Percentiles rank a stretch among this genome's conserved stretches.
These are phyloP conservation scores for Asterochloris erici DNA, from an alignment of 139 green algal genomes.

Conservation along the genomic window DNA sequence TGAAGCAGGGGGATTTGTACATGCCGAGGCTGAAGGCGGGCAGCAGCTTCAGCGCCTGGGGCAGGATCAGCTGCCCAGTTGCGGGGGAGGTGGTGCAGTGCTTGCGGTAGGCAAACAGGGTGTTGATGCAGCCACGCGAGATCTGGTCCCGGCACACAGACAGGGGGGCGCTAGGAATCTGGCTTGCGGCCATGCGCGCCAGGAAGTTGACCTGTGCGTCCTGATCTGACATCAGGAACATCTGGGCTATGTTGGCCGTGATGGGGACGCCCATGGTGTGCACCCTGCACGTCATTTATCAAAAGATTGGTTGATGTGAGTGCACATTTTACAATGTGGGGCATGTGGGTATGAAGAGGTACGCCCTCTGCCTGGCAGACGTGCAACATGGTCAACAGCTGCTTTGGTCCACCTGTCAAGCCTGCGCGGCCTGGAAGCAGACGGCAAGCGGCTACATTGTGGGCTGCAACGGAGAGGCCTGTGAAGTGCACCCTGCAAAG, in stretches of 20 bases:
- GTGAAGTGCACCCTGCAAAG: no score
- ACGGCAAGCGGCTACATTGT: no score
- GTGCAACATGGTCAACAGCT: no score
- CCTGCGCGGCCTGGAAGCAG: no score
- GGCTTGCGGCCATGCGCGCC: conserved; percentile 19
- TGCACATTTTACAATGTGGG: no score
- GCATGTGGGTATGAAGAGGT: no score
- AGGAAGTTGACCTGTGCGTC: conserved; percentile 66
- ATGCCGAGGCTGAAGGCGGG: conserved; percentile 78
- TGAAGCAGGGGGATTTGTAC: conserved; percentile 70
- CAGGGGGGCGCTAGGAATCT: conserved; percentile 37
- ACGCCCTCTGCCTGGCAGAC: no score
- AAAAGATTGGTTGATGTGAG: no score
- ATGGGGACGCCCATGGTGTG: conserved; percentile 78
- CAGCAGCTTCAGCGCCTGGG: conserved; percentile 89
- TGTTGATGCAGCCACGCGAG: background rate
- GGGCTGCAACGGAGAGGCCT: no score
- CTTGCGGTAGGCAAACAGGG: conserved; percentile 54
- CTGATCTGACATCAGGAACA: conserved; percentile 84
- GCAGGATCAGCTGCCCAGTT: conserved; percentile 84
- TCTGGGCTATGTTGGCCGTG: conserved; percentile 50
- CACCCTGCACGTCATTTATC: conserved; percentile 33
- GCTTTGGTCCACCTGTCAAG: no score
- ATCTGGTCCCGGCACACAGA: conserved; percentile 48
- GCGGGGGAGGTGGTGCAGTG: conserved; percentile 59